These are phyloP conservation scores for Petasospora rhodanensis DNA, from an alignment of 1,139 yeast genomes.

Conservation along the genomic window DNA sequence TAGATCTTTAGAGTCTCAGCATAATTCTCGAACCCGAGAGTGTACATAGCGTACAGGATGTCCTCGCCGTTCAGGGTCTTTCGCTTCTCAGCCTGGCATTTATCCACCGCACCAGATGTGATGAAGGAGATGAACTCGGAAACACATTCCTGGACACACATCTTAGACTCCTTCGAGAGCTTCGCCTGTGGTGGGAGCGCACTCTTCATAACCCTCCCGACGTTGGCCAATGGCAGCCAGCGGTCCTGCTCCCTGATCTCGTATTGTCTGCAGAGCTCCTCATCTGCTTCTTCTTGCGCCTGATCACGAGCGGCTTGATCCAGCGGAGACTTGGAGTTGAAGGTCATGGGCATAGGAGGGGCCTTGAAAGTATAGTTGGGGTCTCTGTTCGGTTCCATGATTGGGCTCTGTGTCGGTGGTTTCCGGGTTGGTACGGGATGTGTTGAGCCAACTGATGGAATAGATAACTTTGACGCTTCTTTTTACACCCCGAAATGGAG, in stretches of 20 bases:
- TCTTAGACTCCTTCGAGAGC: slow-evolving; percentile 83
- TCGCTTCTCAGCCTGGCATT: slow-evolving; percentile 58
- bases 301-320: too few species aligned
- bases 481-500: slow-evolving; percentile 10
- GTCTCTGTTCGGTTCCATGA: too few species aligned
- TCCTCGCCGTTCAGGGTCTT: slow-evolving; percentile 73
- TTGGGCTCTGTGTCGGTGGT: too few species aligned
- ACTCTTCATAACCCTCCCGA: slow-evolving; percentile 77
- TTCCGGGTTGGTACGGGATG: not conserved
- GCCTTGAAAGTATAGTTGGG: slow-evolving; percentile 8
- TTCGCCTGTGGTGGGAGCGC: slow-evolving; percentile 80
- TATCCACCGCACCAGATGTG: slow-evolving; percentile 68
- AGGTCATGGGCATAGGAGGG: not conserved
- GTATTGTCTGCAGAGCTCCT: slow-evolving; percentile 12
- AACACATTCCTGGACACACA: slow-evolving; percentile 89
- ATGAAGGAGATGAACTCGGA: slow-evolving; percentile 76
- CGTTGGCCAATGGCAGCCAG: slow-evolving; percentile 69
- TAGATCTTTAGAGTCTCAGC: slow-evolving; percentile 67
- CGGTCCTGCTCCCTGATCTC: slow-evolving; percentile 65
- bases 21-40: slow-evolving; percentile 67
- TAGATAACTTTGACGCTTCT: slow-evolving; percentile 7
- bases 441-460: slow-evolving; percentile 4
- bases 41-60: slow-evolving; percentile 46
- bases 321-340: slow-evolving; percentile 1
- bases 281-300: slow-evolving; percentile 15